Percentiles rank a stretch among this genome's conserved stretches.
phyloP scores from a whole-genome alignment of 1,284 basidiomycete genomes.

The Flammula alnicola region DNA sequence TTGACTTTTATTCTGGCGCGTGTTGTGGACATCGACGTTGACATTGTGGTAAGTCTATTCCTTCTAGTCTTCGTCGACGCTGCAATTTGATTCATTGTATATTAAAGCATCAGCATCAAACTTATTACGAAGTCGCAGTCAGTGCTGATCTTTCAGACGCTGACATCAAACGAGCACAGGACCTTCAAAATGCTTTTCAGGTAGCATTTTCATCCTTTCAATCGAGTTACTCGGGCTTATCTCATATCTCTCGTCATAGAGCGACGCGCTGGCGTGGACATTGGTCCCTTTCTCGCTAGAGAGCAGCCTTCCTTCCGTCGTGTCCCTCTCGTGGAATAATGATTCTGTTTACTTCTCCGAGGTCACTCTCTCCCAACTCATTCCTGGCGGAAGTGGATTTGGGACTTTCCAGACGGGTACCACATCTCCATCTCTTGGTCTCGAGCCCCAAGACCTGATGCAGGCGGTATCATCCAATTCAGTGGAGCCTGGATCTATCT shows the following conservation, averaged over 20 bases:
- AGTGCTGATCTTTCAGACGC: slow-evolving; percentile 33
- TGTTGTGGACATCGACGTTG: slow-evolving; percentile 37
- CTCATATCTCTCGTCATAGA: slow-evolving; percentile 12
- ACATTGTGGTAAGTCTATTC: slow-evolving; percentile 29
- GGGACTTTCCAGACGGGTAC: slow-evolving; percentile 38
- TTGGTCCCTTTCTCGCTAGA: slow-evolving; percentile 38
- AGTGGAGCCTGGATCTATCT: slow-evolving; percentile 29
- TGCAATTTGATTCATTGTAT: not conserved
- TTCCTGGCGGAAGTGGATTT: slow-evolving; percentile 38
- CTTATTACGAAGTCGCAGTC: slow-evolving; percentile 37
- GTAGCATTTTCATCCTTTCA: slow-evolving; percentile 5
- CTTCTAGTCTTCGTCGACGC: not conserved
- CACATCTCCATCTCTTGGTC: slow-evolving; percentile 25
- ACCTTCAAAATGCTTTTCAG: slow-evolving; percentile 15
- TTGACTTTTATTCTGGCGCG: slow-evolving; percentile 41
- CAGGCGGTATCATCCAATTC: slow-evolving; percentile 4
- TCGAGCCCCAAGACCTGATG: slow-evolving; percentile 5
- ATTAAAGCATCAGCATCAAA: slow-evolving; percentile 34
- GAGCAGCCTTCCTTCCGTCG: slow-evolving; percentile 36
- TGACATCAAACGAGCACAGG: slow-evolving; percentile 14
- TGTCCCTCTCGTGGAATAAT: slow-evolving; percentile 28
- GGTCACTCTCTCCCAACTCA: slow-evolving; percentile 36
- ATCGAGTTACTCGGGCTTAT: no score
- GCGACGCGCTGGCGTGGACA: slow-evolving; percentile 40
- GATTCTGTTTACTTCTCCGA: slow-evolving; percentile 45